Percentiles rank a stretch among this genome's conserved stretches.
These are phyloP conservation scores for Neopestalotiopsis clavispora DNA, from an alignment of 2,329 filamentous ascomycete genomes.

Conservation along the genomic window DNA sequence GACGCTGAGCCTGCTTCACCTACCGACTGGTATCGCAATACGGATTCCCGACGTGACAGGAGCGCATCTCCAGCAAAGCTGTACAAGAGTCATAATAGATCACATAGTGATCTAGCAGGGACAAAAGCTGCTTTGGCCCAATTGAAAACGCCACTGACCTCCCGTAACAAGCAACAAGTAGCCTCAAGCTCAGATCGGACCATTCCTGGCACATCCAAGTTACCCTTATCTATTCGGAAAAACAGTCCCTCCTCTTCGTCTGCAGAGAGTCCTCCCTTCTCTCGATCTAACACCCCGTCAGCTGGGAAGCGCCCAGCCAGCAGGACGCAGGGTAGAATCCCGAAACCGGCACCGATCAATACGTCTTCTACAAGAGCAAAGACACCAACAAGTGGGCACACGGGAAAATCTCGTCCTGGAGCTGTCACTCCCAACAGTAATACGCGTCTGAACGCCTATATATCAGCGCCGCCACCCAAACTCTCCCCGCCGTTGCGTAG, in stretches of 20 bases:
- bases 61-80: conserved; percentile 31
- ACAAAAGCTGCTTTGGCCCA: conserved; percentile 35
- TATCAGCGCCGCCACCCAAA: conserved; percentile 72
- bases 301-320: conserved; percentile 47
- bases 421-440: conserved; percentile 56
- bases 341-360: conserved; percentile 34
- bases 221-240: conserved; percentile 53
- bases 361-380: conserved; percentile 40
- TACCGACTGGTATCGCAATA: conserved; percentile 50
- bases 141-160: conserved; percentile 36
- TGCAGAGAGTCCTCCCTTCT: conserved; percentile 55
- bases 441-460: conserved; percentile 72
- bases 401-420: conserved; percentile 46
- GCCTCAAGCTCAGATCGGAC: conserved; percentile 38
- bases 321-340: conserved; percentile 43
- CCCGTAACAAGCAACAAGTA: conserved; percentile 33
- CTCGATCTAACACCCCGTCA: conserved; percentile 62
- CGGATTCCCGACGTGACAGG: conserved; percentile 25
- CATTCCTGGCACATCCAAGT: conserved; percentile 43
- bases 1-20: conserved; percentile 67
- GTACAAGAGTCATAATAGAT: conserved; percentile 51
- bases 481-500: conserved; percentile 80
- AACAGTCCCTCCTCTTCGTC: conserved; percentile 48
- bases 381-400: conserved; percentile 44
- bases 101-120: conserved; percentile 65